Evolutionary conservation across 768 basidiomycete genomes (phyloP).

Genomic region (Pleurotus giganteus): DNA sequence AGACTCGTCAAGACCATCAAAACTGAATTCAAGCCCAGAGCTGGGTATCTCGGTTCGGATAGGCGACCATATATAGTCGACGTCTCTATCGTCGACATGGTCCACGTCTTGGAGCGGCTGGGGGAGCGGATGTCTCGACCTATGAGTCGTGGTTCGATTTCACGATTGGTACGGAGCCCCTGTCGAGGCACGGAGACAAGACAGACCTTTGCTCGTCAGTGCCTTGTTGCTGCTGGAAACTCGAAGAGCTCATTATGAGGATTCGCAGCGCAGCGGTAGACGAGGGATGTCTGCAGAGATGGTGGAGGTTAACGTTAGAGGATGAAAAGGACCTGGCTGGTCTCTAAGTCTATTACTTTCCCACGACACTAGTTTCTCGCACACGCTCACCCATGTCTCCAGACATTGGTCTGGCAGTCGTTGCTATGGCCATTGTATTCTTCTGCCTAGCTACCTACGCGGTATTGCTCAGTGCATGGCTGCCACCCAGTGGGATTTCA

Average conservation of each 20-base stretch:
- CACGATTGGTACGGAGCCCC: background rate
- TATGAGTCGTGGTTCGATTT: too few relatives aligned
- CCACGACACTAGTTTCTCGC: background rate
- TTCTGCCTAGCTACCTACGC: slow-evolving; percentile 61
- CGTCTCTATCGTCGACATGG: slow-evolving; percentile 20
- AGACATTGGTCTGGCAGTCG: slow-evolving; percentile 44
- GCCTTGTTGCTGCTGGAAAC: background rate
- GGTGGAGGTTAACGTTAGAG: background rate
- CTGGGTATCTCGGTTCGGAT: slow-evolving; percentile 53
- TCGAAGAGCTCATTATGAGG: background rate
- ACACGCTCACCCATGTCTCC: slow-evolving; percentile 12
- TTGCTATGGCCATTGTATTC: slow-evolving; percentile 47
- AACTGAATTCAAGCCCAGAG: slow-evolving; percentile 39
- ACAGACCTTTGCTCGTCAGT: background rate
- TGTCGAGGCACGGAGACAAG: slow-evolving; percentile 24
- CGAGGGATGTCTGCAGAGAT: background rate
- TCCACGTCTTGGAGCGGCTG: background rate
- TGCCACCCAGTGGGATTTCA: slow-evolving; percentile 47
- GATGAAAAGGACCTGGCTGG: too few relatives aligned
- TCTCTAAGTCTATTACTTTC: background rate
- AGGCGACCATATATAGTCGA: slow-evolving; percentile 19
- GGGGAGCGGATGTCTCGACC: slow-evolving; percentile 9
- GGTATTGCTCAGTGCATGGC: slow-evolving; percentile 61
- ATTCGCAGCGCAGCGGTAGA: background rate
- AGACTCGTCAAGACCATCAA: slow-evolving; percentile 34